Conservation (phyloP, 1,284 basidiomycete genomes). For the Moniliophthora roreri region DNA sequence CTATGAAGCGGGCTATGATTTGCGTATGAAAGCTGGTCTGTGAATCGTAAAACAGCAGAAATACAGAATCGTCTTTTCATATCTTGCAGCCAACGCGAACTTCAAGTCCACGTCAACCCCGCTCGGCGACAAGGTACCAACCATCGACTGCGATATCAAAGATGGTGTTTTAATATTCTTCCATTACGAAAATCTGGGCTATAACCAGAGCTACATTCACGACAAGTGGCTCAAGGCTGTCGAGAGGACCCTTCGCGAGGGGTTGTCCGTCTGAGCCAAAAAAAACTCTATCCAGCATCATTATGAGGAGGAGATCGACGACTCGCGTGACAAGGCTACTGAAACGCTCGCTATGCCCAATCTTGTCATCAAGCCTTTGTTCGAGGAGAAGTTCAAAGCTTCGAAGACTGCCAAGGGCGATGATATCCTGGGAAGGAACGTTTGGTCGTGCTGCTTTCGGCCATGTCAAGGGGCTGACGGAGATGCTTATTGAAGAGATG, state of each 20-base stretch:
- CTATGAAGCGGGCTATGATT: too few species aligned
- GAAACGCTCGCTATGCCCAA: constrained; percentile 12
- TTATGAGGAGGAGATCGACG: constrained; percentile 16
- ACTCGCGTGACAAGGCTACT: constrained; percentile 13
- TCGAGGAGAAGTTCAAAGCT: constrained; percentile 15
- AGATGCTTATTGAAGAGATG: too few species aligned
- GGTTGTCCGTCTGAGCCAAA: constrained; percentile 18
- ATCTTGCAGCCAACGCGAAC: too few species aligned
- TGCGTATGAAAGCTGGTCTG: too few species aligned
- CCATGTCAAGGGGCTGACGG: too few species aligned
- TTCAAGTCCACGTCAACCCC: background rate
- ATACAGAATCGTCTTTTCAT: too few species aligned
- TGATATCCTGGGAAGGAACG: too few species aligned
- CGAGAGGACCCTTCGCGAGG: constrained; percentile 14
- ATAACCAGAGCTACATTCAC: constrained; percentile 8
- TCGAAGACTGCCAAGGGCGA: too few species aligned
- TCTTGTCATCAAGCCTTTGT: constrained; percentile 17
- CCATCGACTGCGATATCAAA: constrained; percentile 1
- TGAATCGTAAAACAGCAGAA: too few species aligned
- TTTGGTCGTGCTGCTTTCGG: too few species aligned
- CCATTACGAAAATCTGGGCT: constrained; percentile 17
- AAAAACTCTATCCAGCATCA: constrained; percentile 18
- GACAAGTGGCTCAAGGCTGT: constrained; percentile 15
- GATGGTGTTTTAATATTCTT: constrained; percentile 8
- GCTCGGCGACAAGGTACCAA: constrained; percentile 5